Base-by-base conservation (phyloP, 2,329 filamentous ascomycete species). In the Thermoascus crustaceus region DNA sequence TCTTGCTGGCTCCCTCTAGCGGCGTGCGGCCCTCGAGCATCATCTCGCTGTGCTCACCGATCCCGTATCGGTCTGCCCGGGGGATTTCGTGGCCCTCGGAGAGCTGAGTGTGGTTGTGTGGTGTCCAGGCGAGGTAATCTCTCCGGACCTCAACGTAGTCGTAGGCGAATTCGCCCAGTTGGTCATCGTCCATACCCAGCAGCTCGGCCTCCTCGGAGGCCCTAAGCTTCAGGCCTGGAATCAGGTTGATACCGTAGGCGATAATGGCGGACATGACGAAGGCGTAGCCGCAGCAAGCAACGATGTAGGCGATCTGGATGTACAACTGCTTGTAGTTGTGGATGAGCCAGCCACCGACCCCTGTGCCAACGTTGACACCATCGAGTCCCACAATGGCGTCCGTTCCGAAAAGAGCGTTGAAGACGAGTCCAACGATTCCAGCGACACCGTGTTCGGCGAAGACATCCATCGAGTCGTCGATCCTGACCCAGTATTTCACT, bases 401-500 rank as follows among this genome's bases (percentile, higher is more conserved):
- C 44, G 82, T 78, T 48, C 76, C 83, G 55, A 89, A 86, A 44
- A 89, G 64, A 44, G 80, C 84, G 38, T 85, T 89, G 62, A 85
- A 70, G 40, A 87, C 62, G 50, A 93, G 83, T 33, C 86, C 86
- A 39, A 82, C 72, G 46, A 91, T 85, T 46, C 86, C 86, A 32
- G 86, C 85, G 44, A 93, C 67, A 53, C 76, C 85, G 74, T 94
- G 86, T 63, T 91, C 85, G 47, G 86, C 86, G 63, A 94, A 91
- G 52, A 94, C 80, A 67, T 94, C 86, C 63, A 94, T 83, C 4
- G 83, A 81, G 56, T 94, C 86, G 50, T 94, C 86, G 37, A 93
- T 79, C 43, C 78, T 78, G 53, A 93, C 71, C 76, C 76, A 80
- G 65, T 77, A 80, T 64, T 80, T 80, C 61, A 80, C 70, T 74